Percentiles rank a stretch among this genome's conserved stretches.
Evolutionary conservation across 75 land plant genomes (phyloP).

Genomic region (Pinus taeda): DNA sequence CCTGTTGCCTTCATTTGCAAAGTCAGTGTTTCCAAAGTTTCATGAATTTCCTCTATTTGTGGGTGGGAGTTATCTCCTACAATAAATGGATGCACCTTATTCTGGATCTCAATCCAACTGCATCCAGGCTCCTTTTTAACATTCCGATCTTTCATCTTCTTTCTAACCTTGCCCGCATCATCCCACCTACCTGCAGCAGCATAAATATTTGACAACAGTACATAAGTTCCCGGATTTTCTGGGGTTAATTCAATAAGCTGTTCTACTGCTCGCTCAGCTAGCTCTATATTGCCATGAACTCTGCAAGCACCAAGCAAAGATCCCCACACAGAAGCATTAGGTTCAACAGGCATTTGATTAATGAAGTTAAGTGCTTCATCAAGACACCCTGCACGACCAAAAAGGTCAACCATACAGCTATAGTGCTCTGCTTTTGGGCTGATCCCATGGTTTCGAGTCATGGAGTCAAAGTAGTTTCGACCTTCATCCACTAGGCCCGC

Average conservation of each 20-base stretch:
- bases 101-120: conserved; percentile 29
- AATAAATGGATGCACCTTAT: conserved; percentile 25
- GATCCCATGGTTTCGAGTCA: conserved; percentile 22
- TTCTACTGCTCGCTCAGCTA: conserved; percentile 11
- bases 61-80: conserved; percentile 40
- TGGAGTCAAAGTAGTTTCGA: conserved; percentile 15
- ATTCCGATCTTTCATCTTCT: conserved; percentile 18
- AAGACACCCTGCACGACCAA: conserved; percentile 27
- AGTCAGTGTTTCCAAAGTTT: conserved; percentile 21
- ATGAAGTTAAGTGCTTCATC: conserved; percentile 14
- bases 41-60: conserved; percentile 11
- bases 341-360: conserved; percentile 22
- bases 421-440: conserved; percentile 23
- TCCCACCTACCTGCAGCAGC: conserved; percentile 38
- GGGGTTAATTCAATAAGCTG: conserved; percentile 16
- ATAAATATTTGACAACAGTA: conserved; percentile 33
- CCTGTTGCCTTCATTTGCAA: conserved; percentile 28
- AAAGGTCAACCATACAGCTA: conserved; percentile 26
- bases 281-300: conserved; percentile 19
- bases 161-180: conserved; percentile 17
- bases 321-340: conserved; percentile 11
- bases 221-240: conserved; percentile 20
- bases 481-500: conserved; percentile 26
- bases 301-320: conserved; percentile 27
- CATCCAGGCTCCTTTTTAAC: conserved; percentile 27